Evolutionary conservation across 495 filamentous ascomycete genomes (phyloP), one percentile per base, ranked within the genome.

Genomic region (Neurospora cerealis): DNA sequence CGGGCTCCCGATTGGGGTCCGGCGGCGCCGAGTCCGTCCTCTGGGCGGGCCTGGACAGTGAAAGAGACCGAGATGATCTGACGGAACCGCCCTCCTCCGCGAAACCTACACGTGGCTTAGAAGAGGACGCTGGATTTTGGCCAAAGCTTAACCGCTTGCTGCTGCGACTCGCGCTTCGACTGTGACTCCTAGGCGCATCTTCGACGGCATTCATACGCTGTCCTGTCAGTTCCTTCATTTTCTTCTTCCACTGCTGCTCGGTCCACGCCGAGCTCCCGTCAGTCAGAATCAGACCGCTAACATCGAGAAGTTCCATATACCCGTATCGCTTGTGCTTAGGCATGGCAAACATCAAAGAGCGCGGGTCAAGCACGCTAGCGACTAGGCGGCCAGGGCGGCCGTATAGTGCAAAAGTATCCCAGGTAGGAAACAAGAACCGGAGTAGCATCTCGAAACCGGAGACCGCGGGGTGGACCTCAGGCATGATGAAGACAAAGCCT

Each of bases 281-380:
- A 5, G 89, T 91, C 74, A 92, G 85, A 73, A 98, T 93, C 40
- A 98, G 82, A 70, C 84, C 86, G 17, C 89, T 89, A 10, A 98
- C 93, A 81, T 99, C 96, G 44, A 93, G 76, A 38, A 95, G 87
- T 76, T 98, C 96, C 28, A 98, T 81, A 80, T 98, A 98, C 0
- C 96, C 95, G 79, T 97, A 97, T 72, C 92, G 88, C 48, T 89
- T 89, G 73, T 96, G 89, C 77, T 91, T 92, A 1, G 96, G 96
- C 90, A 99, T 95, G 0, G 94, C 96, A 83, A 99, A 98, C 96
- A 99, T 99, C 77, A 99, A 86, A 73, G 96, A 95, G 73, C 92
- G 90, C 5, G 90, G 84, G 81, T 99, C 93, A 36, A 93, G 88
- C 0, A 91, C 90, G 77, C 96, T 97, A 1, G 96, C 93, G 69